Evolutionary conservation across 257 asterid genomes (phyloP), one percentile per base, ranked within the genome.

Genomic region (Solanum chiquidenum): DNA sequence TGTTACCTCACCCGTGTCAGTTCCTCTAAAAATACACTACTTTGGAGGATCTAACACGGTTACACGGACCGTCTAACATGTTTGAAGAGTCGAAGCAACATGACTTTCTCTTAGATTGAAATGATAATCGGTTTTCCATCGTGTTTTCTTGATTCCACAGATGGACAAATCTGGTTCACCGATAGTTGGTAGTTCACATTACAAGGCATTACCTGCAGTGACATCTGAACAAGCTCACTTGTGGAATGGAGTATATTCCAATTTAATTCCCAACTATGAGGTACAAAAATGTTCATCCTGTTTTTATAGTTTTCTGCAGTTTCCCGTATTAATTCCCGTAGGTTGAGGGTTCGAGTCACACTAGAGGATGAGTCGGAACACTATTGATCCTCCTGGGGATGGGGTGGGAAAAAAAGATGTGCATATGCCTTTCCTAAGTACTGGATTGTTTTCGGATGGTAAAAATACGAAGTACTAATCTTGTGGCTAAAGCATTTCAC

Each of bases 191-290:
- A 86, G 88, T 72, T 89, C 89, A 88, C 91, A 90, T 69, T 89
- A 76, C 40, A 91, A 89, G 71, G 90, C 75, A 38, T 86, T 76
- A 25, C 91, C 90, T 73, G 80, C 46, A 35, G 44, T 83, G 86
- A 60, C 91, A 83, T 89, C 91, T 7, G 90, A 90, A 38, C 91
- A 88, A 69, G 79, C 90, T 58, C 91, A 88, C 66, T 14, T 86
- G 83, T 90, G 90, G 91, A 86, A 76, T 83, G 90, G 92, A 52
- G 83, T 86, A 62, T 89, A 77, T 84, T 83, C 93, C n/a, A 86
- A 69, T 73, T 87, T 86, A 52, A 82, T 87, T 73, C 89, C 90
- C 27, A 72, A 55, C 71, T 89, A 77, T 74, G 88, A 90, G 92
- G 93, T 88, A 86, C 42, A 12, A 31, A 58, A 33, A n/a, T 11